Conservation (phyloP, 2,329 filamentous ascomycete genomes). For the Sporothrix pseudoabietina region DNA sequence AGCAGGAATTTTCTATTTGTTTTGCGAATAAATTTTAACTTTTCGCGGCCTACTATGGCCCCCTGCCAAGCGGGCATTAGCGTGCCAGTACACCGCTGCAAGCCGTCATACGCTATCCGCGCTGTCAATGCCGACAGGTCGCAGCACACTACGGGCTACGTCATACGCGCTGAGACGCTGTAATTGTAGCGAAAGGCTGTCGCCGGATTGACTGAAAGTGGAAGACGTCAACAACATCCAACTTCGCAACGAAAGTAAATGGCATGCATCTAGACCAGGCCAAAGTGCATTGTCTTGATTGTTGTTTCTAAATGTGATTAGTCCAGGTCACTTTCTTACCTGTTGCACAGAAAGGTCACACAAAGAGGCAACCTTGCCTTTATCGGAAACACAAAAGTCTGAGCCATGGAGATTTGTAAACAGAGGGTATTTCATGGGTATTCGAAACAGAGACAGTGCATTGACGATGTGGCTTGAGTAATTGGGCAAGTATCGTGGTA, state of each 20-base stretch:
- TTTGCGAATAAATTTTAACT: not conserved
- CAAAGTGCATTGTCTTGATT: not conserved
- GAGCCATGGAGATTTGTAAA: not conserved
- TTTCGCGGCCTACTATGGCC: not conserved
- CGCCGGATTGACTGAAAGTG: not conserved
- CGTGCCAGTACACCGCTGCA: conserved; percentile 16
- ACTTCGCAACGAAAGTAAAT: not conserved
- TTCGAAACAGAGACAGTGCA: no score
- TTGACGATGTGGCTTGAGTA: not conserved
- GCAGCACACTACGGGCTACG: conserved; percentile 12
- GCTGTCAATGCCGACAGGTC: not conserved
- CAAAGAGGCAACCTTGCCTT: not conserved
- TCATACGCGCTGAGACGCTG: not conserved
- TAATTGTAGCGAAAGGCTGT: not conserved
- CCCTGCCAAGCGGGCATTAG: conserved; percentile 6
- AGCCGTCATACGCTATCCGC: not conserved
- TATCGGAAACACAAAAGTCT: not conserved
- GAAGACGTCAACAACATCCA: not conserved
- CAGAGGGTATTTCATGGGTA: not conserved
- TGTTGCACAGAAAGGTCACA: not conserved
- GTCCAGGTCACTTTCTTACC: not conserved
- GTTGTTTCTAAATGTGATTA: not conserved
- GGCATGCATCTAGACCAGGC: not conserved
- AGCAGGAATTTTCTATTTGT: not conserved
- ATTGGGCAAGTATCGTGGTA: not conserved